Base-by-base conservation (phyloP, 352 stramenopile genomes). In the Peronospora farinosa region DNA sequence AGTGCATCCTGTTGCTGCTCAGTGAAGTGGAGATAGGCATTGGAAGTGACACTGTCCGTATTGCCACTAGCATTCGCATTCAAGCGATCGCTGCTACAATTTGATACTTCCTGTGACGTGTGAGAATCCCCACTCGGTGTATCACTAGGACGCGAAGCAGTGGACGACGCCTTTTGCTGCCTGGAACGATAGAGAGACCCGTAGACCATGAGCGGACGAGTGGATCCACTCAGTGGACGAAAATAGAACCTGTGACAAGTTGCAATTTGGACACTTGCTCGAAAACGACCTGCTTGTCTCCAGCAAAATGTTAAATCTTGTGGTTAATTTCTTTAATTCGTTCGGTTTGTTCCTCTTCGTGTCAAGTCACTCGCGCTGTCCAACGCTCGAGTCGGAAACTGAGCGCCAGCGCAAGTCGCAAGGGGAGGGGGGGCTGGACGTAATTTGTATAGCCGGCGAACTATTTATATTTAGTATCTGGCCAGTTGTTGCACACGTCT, bases 11-110 rank as follows among this genome's bases (percentile, higher is more conserved):
- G 57, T 33, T 87, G 76, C 8, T 65, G 50, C 0, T 76, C 64
- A 39, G 44, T 78, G 33, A 87, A 82, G 17, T 64, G 60, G 36
- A 87, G 68, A 48, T 87, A 87, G 52, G 62, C 65, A 37, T 65
- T 50, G n/a, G 56, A 53, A 21, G 40, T 67, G 46, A 43, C 21
- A 40, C 28, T 52, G 27, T 54, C 28, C 3, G 23, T 27, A 4
- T 27, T 27, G 2, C 40, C 27, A 28, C 31, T 27, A 28, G 48
- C 40, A 16, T 38, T 59, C 27, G 45, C 54, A 41, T 53, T 53
- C 37, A 45, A 49, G 46, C 47, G 44, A 4, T 36, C 40, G 51
- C 49, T 65, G 30, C 35, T 72, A 55, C 60, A 68, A 11, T 51
- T 36, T 31, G 54, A 39, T 7, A 19, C 16, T 13, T 67, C 60